Conservation (phyloP, 2,329 filamentous ascomycete species). For the Xylariaceae sp. region DNA sequence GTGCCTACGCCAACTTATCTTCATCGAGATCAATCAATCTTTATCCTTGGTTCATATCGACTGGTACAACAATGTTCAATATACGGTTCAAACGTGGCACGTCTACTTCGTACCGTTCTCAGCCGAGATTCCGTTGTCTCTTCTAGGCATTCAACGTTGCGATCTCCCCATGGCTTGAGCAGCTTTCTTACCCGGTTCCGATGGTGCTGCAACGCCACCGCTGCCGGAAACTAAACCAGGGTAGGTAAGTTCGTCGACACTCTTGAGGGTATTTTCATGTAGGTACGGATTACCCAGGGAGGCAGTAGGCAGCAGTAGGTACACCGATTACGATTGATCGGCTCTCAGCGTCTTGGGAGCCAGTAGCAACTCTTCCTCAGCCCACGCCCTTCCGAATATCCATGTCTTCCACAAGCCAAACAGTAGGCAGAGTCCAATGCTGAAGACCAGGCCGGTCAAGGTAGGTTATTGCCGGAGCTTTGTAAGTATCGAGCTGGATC, state of each 20-base stretch:
- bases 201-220: conserved; percentile 12
- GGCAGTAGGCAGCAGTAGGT: background rate
- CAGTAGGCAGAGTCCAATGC: conserved; percentile 7
- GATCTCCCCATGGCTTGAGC: background rate
- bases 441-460: background rate
- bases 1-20: background rate
- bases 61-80: background rate
- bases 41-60: conserved; percentile 2
- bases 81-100: conserved; percentile 13
- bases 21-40: conserved; percentile 2
- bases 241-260: background rate
- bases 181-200: conserved; percentile 11
- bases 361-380: conserved; percentile 4
- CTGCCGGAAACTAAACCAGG: conserved; percentile 12
- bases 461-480: background rate
- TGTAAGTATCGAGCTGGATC: background rate
- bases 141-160: background rate
- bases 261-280: too few relatives aligned
- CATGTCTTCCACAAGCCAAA: conserved; percentile 8
- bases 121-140: conserved; percentile 11
- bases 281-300: background rate
- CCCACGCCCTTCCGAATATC: background rate
- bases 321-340: background rate
- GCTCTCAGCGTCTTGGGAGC: background rate
- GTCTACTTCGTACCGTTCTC: background rate